Conservation (phyloP, 371 early-diverging fungal species). For the Homolaphlyctis polyrhiza region DNA sequence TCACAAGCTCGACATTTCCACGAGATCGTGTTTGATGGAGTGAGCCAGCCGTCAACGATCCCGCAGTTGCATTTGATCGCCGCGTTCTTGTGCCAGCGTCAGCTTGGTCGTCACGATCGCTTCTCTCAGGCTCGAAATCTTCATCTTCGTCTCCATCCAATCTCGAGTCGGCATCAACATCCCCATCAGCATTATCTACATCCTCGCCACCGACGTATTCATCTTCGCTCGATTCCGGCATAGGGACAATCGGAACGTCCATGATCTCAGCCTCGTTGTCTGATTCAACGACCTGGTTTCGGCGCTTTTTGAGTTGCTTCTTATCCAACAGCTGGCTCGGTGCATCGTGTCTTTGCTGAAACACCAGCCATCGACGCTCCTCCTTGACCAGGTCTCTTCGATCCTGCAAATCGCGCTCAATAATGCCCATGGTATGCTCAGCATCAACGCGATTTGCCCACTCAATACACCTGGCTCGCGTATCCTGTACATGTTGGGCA, state of each 20-base stretch:
- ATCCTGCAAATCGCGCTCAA: neutral
- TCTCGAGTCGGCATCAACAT: no score
- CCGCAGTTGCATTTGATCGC: no score
- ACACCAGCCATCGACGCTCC: neutral
- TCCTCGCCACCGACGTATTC: slow-evolving; percentile 29
- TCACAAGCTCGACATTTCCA: no score
- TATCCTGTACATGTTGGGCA: neutral
- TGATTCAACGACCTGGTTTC: slow-evolving; percentile 7
- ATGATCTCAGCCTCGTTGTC: slow-evolving; percentile 40
- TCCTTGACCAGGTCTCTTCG: neutral
- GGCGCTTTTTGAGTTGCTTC: slow-evolving; percentile 35
- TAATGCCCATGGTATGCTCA: neutral
- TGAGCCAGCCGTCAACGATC: no score
- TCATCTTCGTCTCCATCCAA: no score
- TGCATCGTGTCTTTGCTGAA: slow-evolving; percentile 13
- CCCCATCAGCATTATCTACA: slow-evolving; percentile 20
- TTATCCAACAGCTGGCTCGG: slow-evolving; percentile 30
- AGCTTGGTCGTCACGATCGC: no score
- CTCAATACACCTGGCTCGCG: neutral
- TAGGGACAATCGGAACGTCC: slow-evolving; percentile 35
- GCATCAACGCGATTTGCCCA: neutral
- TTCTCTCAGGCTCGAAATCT: no score
- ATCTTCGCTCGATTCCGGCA: slow-evolving; percentile 43
- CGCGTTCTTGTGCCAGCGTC: no score
- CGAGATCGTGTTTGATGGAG: no score